These are phyloP conservation scores for Marasmius oreades DNA, from an alignment of 1,284 basidiomycete species.

Conservation along the genomic window DNA sequence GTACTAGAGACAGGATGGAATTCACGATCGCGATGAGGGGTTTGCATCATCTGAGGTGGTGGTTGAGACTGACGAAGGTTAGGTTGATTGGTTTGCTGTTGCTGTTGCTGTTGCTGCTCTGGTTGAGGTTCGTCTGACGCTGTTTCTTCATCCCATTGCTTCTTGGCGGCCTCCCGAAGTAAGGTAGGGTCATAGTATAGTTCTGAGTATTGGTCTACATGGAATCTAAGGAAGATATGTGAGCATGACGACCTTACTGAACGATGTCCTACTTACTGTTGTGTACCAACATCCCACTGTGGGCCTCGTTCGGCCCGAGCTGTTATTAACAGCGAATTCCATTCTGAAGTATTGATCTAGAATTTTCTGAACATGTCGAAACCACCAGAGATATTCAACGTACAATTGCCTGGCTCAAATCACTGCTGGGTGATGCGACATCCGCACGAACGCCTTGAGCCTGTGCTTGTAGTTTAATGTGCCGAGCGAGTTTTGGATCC, in stretches of 20 bases:
- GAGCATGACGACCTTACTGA: background rate
- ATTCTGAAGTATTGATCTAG: constrained; percentile 77
- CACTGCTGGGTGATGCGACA: constrained; percentile 58
- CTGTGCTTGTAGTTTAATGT: constrained; percentile 55
- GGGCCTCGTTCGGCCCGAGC: constrained; percentile 77
- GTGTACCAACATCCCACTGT: constrained; percentile 82
- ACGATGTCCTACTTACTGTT: constrained; percentile 50
- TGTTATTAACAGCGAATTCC: constrained; percentile 75
- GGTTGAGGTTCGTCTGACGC: constrained; percentile 26
- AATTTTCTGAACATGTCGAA: constrained; percentile 5
- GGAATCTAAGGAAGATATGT: constrained; percentile 41
- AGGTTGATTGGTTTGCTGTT: constrained; percentile 22
- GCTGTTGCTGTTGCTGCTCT: constrained; percentile 23
- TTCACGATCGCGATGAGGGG: constrained; percentile 19
- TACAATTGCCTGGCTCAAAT: constrained; percentile 62
- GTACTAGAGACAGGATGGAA: constrained; percentile 21
- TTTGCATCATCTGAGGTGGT: constrained; percentile 21
- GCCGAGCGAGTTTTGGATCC: constrained; percentile 54
- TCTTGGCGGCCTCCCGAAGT: constrained; percentile 40
- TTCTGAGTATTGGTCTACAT: constrained; percentile 61
- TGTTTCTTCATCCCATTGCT: constrained; percentile 37
- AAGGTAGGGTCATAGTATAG: constrained; percentile 62
- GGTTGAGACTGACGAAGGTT: constrained; percentile 18
- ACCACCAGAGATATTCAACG: constrained; percentile 22
- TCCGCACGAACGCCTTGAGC: constrained; percentile 48